phyloP scores from a whole-genome alignment of 441 rosid genomes.

The Populus trichocarpa region DNA sequence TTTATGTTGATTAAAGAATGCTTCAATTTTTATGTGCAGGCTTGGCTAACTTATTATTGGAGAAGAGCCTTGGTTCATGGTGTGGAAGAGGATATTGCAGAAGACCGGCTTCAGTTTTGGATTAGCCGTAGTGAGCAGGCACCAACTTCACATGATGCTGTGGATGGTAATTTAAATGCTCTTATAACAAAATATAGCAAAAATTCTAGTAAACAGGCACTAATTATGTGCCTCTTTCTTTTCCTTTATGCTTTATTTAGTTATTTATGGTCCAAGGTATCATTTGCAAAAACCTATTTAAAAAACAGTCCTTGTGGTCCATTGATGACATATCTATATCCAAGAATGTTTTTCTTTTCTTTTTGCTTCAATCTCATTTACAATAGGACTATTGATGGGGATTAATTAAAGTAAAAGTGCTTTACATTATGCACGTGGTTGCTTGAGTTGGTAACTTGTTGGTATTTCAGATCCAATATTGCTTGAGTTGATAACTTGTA shows the following conservation, averaged over 20 bases:
- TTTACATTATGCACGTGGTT: neutral
- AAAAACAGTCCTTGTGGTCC: neutral
- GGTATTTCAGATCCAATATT: neutral
- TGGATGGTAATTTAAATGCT: slow-evolving; percentile 57
- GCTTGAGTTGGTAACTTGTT: too few species aligned
- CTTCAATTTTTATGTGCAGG: slow-evolving; percentile 36
- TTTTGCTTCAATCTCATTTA: neutral
- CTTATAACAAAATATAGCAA: neutral
- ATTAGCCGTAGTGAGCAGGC: slow-evolving; percentile 59
- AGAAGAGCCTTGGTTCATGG: slow-evolving; percentile 77
- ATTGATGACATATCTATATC: neutral
- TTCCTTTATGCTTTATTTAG: neutral
- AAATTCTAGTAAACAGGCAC: neutral
- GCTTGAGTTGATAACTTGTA: neutral
- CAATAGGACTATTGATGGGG: neutral
- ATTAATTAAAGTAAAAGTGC: neutral
- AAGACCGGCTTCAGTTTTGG: slow-evolving; percentile 84
- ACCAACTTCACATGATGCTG: slow-evolving; percentile 73
- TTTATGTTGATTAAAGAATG: neutral
- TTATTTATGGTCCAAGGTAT: neutral
- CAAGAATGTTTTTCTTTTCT: neutral
- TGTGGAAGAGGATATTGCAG: slow-evolving; percentile 91
- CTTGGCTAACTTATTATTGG: slow-evolving; percentile 94
- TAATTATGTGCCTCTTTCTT: neutral
- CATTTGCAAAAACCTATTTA: neutral